Conservation (phyloP, 768 basidiomycete genomes). For the Termitomyces sp. region DNA sequence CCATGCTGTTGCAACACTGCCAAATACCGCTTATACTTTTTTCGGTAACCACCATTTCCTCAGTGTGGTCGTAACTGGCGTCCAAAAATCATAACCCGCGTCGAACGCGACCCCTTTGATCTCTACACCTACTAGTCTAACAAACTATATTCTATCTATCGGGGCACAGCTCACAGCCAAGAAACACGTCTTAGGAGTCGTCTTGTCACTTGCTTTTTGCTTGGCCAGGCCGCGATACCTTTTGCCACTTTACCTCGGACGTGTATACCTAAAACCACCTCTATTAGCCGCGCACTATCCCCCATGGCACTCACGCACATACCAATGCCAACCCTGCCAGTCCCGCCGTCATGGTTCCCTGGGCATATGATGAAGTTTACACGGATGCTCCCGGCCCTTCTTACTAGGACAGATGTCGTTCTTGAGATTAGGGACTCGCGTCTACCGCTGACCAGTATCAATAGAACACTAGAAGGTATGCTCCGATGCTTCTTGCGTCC, state of each 20-base stretch:
- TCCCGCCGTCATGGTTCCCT: slow-evolving; percentile 90
- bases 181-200: slow-evolving; percentile 2
- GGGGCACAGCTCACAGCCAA: neutral
- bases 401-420: slow-evolving; percentile 85
- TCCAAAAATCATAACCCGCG: neutral
- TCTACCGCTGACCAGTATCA: slow-evolving; percentile 91
- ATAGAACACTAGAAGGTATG: slow-evolving; percentile 83
- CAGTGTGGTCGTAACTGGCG: neutral
- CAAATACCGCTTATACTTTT: slow-evolving; percentile 3
- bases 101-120: neutral
- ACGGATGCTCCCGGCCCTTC: slow-evolving; percentile 68
- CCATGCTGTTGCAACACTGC: neutral
- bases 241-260: slow-evolving; percentile 1
- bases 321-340: slow-evolving; percentile 49
- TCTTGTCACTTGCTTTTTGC: neutral
- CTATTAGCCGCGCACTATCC: neutral
- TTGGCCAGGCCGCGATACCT: neutral
- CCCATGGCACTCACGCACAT: slow-evolving; percentile 36
- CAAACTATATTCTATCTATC: neutral
- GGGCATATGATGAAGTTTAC: slow-evolving; percentile 94
- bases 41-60: neutral
- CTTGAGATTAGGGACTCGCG: slow-evolving; percentile 94
- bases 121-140: neutral
- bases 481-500: slow-evolving; percentile 26
- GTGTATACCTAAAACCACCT: slow-evolving; percentile 6